Evolutionary conservation across 306 rosid species (phyloP).

Genomic region (Medicago arabica): DNA sequence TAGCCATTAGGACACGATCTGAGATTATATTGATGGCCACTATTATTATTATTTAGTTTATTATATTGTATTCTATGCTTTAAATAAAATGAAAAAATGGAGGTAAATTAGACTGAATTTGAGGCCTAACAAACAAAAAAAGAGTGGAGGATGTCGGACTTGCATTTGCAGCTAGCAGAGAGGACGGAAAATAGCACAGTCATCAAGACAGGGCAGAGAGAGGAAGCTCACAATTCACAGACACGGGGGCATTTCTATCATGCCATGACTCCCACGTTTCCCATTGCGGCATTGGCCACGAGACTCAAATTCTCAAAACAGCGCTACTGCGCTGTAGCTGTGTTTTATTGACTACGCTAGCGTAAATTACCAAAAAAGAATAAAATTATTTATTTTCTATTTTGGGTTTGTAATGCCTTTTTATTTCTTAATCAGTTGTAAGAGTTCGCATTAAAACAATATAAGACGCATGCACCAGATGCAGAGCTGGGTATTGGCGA

Average conservation of each 20-base stretch:
- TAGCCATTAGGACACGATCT: not conserved
- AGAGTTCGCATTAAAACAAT: not conserved
- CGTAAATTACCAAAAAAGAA: not conserved
- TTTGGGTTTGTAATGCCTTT: not conserved
- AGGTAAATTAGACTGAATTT: too few species aligned
- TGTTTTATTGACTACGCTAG: not conserved
- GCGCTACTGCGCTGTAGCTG: not conserved
- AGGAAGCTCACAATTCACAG: not conserved
- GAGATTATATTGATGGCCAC: not conserved
- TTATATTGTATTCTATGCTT: too few species aligned
- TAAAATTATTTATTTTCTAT: not conserved
- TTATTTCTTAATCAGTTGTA: not conserved
- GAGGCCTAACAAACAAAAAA: not conserved
- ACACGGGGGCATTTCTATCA: not conserved
- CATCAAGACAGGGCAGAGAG: not conserved
- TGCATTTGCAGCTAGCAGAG: conserved; percentile 2
- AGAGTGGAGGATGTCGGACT: not conserved
- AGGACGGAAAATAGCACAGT: conserved; percentile 7
- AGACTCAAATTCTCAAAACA: not conserved
- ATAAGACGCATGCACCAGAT: not conserved
- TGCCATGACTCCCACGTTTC: not conserved
- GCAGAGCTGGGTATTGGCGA: not conserved
- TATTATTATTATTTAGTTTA: too few species aligned
- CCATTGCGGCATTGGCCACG: not conserved
- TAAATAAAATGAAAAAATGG: too few species aligned